Base-by-base conservation (phyloP, 768 basidiomycete genomes). In the Cubamyces lactineus region DNA sequence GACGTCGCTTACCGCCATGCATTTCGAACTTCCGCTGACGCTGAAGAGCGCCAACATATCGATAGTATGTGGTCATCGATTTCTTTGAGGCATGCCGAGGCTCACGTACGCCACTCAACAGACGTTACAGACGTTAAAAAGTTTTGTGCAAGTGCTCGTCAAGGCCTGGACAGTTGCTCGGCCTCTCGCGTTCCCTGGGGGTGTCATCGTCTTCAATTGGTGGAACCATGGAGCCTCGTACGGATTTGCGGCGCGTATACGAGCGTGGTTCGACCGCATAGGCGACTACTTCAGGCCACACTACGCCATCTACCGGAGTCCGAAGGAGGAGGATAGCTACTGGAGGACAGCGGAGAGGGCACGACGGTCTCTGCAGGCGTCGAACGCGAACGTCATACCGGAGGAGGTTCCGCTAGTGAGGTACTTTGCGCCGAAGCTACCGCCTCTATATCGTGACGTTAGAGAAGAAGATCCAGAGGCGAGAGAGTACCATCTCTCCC, bases 371-470 rank as follows among this genome's bases (percentile, higher is more conserved):
- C 50, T 65, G 2, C 39, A 50, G 23, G 54, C 64, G 13, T 70
- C 69, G 15, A 54, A 70, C 30, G 67, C 67, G 17, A 60, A 46
- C n/a, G 24, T 30, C 6, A 54, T 41, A 1, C 53, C 60, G 15
- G 39, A 43, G 17, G 43, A 45, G 12, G 61, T 67, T 19, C 66
- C 69, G 11, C 57, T 70, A 16, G 63, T 70, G 39, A 57, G 52
- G 41, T 70, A 67, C 43, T 68, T 68, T 39, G 47, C 57, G 5
- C 69, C 69, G 13, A 64, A 56, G 24, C 64, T 82, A 8, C 74
- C 80, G 11, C 80, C 80, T 0, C 53, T 39, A 28, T 80, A 80
- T 62, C 75, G 80, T 9, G 68, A 69, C 17, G 53, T 24, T n/a
- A 24, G 21, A 46, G 23, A 34, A 7, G 11, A 51, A 9, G 66